phyloP scores from a whole-genome alignment of 306 rosid species.

The Coriaria nepalensis region DNA sequence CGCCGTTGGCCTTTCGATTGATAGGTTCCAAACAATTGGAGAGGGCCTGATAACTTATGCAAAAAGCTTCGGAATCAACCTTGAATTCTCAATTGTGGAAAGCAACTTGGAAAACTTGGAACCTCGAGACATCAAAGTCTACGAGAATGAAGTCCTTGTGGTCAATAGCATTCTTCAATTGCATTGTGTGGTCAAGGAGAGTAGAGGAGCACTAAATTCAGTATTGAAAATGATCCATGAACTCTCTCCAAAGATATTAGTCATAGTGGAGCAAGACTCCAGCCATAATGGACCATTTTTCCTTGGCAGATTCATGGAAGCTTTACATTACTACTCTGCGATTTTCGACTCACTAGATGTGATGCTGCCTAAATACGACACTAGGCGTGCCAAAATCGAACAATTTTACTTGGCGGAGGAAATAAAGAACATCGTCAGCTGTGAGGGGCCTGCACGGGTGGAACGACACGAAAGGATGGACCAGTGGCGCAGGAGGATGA shows the following conservation, averaged over 20 bases:
- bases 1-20: constrained; percentile 37
- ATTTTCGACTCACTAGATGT: constrained; percentile 78
- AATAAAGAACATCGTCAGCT: constrained; percentile 87
- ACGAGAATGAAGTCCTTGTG: constrained; percentile 50
- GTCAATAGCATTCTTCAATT: constrained; percentile 75
- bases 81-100: constrained; percentile 44
- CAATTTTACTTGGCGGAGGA: constrained; percentile 92
- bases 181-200: constrained; percentile 86
- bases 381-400: constrained; percentile 62
- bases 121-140: constrained; percentile 32
- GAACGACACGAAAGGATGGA: constrained; percentile 88
- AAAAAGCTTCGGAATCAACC: constrained; percentile 26
- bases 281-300: constrained; percentile 91
- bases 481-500: constrained; percentile 87
- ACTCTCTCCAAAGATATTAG: constrained; percentile 28
- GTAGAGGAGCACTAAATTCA: constrained; percentile 11
- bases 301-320: constrained; percentile 88
- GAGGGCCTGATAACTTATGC: constrained; percentile 45
- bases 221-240: constrained; percentile 33
- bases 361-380: constrained; percentile 73
- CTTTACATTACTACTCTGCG: constrained; percentile 78
- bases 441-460: constrained; percentile 71
- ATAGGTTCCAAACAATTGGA: constrained; percentile 37
- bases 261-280: constrained; percentile 75
- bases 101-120: constrained; percentile 44